A percentile compares a stretch with the other conserved stretches of the same genome.
phyloP scores from a whole-genome alignment of 805 yeast species.

The Komagataella pastoris region DNA sequence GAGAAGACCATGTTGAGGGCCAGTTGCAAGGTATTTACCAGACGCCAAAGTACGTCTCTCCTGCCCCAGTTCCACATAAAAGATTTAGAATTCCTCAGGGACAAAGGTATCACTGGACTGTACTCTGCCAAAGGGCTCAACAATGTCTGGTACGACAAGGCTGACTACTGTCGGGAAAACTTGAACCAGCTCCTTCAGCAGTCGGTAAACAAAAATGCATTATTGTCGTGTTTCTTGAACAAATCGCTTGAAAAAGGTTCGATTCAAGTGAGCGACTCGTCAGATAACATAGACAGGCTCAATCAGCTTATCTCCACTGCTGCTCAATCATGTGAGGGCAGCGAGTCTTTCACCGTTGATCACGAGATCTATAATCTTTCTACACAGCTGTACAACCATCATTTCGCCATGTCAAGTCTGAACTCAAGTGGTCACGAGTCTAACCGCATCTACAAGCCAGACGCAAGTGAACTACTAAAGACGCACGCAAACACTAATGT shows the following conservation, averaged over 20 bases:
- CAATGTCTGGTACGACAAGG: conserved; percentile 36
- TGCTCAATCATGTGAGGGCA: background rate
- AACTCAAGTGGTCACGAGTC: conserved; percentile 5
- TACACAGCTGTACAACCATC: conserved; percentile 21
- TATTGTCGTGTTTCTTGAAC: background rate
- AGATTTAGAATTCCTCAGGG: conserved; percentile 11
- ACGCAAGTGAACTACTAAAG: conserved; percentile 22
- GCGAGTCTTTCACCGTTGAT: background rate
- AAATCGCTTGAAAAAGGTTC: background rate
- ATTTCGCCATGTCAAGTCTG: conserved; percentile 21
- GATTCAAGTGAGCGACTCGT: background rate
- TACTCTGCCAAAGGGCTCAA: conserved; percentile 31
- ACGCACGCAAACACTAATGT: conserved; percentile 26
- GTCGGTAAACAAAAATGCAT: background rate
- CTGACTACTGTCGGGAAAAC: conserved; percentile 19
- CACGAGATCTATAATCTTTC: conserved; percentile 6
- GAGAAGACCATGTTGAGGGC: background rate
- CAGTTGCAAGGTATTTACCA: background rate
- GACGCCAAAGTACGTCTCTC: background rate
- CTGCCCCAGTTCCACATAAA: conserved; percentile 3
- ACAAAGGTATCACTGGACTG: conserved; percentile 33
- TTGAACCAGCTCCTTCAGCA: conserved; percentile 10
- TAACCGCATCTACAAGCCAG: conserved; percentile 9
- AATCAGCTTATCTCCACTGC: background rate
- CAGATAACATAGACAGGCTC: background rate